A percentile compares a stretch with the other conserved stretches of the same genome.
These are phyloP conservation scores for Pyrrhoderma noxium DNA, from an alignment of 1,284 basidiomycete genomes.

Conservation along the genomic window DNA sequence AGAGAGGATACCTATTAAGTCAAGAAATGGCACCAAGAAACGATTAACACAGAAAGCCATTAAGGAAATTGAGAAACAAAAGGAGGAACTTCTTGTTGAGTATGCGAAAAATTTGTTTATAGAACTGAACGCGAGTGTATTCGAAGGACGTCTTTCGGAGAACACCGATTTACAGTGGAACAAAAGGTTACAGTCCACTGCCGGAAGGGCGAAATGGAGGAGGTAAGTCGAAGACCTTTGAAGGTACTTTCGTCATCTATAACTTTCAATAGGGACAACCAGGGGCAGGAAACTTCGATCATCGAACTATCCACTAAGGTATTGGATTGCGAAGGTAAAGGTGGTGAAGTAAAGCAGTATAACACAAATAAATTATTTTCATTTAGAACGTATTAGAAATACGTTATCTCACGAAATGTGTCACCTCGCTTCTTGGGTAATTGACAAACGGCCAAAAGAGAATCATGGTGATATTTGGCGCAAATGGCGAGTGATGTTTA, in stretches of 20 bases:
- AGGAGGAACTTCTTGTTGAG: slow-evolving; percentile 38
- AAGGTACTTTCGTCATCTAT: background rate
- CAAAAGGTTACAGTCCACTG: slow-evolving; percentile 64
- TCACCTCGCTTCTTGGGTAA: slow-evolving; percentile 77
- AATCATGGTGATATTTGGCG: slow-evolving; percentile 66
- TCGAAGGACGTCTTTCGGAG: slow-evolving; percentile 65
- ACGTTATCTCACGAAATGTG: slow-evolving; percentile 87
- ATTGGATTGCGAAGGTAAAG: slow-evolving; percentile 60
- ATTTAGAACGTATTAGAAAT: slow-evolving; percentile 64
- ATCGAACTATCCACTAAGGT: slow-evolving; percentile 78
- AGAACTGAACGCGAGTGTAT: slow-evolving; percentile 73
- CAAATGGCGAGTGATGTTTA: slow-evolving; percentile 37
- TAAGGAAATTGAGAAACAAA: slow-evolving; percentile 29
- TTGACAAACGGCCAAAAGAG: slow-evolving; percentile 58
- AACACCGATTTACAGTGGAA: slow-evolving; percentile 67
- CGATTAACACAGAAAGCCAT: slow-evolving; percentile 38
- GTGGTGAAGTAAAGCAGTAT: background rate
- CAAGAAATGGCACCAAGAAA: slow-evolving; percentile 12
- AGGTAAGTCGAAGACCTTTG: slow-evolving; percentile 33
- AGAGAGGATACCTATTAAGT: no score
- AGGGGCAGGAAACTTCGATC: slow-evolving; percentile 43
- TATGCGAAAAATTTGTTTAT: slow-evolving; percentile 69
- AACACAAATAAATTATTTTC: background rate
- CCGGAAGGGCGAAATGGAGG: slow-evolving; percentile 69
- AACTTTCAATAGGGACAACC: slow-evolving; percentile 35